Evolutionary conservation across 2,329 filamentous ascomycete species (phyloP).

Genomic region (Ophiocordyceps camponoti-leonardi): DNA sequence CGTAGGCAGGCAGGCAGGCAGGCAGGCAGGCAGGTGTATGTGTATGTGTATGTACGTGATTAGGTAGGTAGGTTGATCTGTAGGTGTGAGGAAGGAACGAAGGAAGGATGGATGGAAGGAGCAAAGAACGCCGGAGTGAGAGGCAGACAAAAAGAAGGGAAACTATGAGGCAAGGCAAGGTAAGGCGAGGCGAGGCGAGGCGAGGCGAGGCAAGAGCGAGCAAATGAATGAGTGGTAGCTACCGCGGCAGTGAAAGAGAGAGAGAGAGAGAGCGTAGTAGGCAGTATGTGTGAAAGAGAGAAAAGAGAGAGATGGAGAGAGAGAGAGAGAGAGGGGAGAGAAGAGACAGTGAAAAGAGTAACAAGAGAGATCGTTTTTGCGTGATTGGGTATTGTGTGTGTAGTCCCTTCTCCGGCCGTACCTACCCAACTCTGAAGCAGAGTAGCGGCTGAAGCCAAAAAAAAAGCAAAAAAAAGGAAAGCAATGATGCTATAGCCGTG

Average conservation of each 20-base stretch:
- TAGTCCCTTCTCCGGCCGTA: too few species aligned
- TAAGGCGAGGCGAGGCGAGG: not conserved
- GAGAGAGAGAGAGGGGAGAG: too few species aligned
- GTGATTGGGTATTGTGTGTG: too few species aligned
- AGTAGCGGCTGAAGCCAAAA: not conserved
- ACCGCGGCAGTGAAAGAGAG: not conserved
- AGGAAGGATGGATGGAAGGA: not conserved
- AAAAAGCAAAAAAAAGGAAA: not conserved
- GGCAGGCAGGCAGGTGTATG: too few species aligned
- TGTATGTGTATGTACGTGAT: too few species aligned
- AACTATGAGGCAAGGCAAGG: not conserved
- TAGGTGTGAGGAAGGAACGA: not conserved
- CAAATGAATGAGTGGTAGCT: too few species aligned
- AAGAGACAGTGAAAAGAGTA: too few species aligned
- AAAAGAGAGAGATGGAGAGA: too few species aligned
- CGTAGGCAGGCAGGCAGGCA: too few species aligned
- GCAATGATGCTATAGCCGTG: not conserved
- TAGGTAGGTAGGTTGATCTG: not conserved
- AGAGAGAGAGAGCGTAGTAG: not conserved
- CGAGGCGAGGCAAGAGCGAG: too few species aligned
- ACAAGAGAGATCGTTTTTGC: too few species aligned
- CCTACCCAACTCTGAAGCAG: too few species aligned
- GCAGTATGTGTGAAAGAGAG: not conserved
- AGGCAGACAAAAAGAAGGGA: not conserved
- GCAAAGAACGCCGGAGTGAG: not conserved